Evolutionary conservation across 805 yeast species (phyloP), one percentile per base, ranked within the genome.

Genomic region (Yarrowia sp.): DNA sequence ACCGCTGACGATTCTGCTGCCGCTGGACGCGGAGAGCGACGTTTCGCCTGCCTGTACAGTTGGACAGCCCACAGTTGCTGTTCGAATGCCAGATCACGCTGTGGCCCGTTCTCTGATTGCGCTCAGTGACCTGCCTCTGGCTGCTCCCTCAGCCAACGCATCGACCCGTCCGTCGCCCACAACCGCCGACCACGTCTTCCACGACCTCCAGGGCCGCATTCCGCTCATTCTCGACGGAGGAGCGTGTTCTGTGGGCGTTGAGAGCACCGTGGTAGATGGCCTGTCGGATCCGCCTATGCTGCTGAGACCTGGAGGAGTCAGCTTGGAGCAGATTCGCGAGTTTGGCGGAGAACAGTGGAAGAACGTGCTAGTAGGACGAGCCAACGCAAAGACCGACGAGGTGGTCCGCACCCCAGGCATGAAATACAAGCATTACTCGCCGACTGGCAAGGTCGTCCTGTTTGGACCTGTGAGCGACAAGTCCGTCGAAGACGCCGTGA

Each of bases 141-240:
- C 99, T 0, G 99, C 99, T 0, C 99, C 99, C 0, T 90, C 97
- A 0, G 99, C 99, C 1, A 94, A 94, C 73, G 93, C 97, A 1
- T 90, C 97, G 1, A 94, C 99, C 0, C 77, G 90, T 56, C 99
- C 99, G 1, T 88, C 96, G 18, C 97, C 98, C 1, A 94, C 99
- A 0, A 69, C 80, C 32, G 98, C 99, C 0, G 74, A 80, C 9
- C 99, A 94, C 71, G 99, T 94, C 0, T 82, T 75, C 66, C 83
- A 84, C 68, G 99, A 94, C 70, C 73, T 94, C 61, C 70, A 87
- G 1, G 93, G 91, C 0, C 83, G 80, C 64, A 90, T 94, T 13
- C 97, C 97, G 0, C 70, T 85, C 27, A 89, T 94, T 62, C 69
- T 94, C 25, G 99, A 94, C 70, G 99, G 99, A 19, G 99, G 99